Evolutionary conservation across 352 stramenopile species (phyloP).

Genomic region (Phytophthora nicotianae): DNA sequence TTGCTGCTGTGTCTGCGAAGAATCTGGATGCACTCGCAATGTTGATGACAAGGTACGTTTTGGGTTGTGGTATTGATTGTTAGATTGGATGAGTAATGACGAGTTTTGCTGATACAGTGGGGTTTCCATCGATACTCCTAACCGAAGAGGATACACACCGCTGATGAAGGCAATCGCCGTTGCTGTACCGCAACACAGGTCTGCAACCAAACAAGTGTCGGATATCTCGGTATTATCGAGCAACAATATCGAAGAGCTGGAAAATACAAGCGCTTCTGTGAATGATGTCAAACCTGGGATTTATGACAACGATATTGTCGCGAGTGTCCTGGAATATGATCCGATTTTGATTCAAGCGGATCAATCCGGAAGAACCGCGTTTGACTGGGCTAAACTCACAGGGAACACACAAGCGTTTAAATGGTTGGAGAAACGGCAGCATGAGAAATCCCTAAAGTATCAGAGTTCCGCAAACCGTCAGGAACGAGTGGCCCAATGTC

Average conservation of each 20-base stretch:
- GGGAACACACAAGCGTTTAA: constrained; percentile 41
- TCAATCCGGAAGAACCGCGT: constrained; percentile 53
- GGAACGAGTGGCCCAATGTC: constrained; percentile 41
- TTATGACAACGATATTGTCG: constrained; percentile 65
- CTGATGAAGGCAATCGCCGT: constrained; percentile 79
- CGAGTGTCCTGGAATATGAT: constrained; percentile 42
- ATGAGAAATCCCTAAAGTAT: constrained; percentile 39
- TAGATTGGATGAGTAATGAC: background rate
- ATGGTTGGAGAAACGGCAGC: constrained; percentile 45
- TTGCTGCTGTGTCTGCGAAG: constrained; percentile 60
- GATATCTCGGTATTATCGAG: constrained; percentile 3
- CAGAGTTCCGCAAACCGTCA: constrained; percentile 42
- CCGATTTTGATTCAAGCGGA: constrained; percentile 55
- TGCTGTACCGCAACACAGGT: constrained; percentile 29
- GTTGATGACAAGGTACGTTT: constrained; percentile 50
- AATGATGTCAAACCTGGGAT: background rate
- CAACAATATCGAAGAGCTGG: constrained; percentile 22
- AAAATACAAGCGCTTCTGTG: background rate
- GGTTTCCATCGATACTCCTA: constrained; percentile 59
- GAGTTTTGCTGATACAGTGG: constrained; percentile 34
- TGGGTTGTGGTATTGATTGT: background rate
- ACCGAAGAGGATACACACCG: constrained; percentile 64
- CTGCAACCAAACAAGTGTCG: background rate
- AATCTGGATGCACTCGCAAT: constrained; percentile 44
- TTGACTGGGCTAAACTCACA: constrained; percentile 68